These are phyloP conservation scores for Thielaviopsis euricoi DNA, from an alignment of 2,329 filamentous ascomycete genomes.

Conservation along the genomic window DNA sequence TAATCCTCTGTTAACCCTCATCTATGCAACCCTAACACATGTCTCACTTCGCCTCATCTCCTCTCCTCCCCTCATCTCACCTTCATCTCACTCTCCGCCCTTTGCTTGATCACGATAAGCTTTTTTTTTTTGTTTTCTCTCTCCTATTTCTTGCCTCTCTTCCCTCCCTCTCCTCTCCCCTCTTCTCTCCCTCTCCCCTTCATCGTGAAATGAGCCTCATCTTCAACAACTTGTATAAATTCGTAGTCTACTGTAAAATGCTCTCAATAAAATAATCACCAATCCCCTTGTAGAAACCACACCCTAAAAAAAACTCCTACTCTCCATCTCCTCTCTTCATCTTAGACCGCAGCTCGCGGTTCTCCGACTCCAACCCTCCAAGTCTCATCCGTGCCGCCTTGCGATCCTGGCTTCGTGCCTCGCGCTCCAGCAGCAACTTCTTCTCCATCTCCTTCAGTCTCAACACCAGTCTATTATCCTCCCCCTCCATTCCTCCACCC, in stretches of 20 bases:
- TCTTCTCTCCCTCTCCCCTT: not conserved
- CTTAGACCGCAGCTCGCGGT: constrained; percentile 49
- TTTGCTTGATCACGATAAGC: not conserved
- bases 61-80: not conserved
- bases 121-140: not conserved
- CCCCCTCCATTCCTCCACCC: constrained; percentile 14
- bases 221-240: too few relatives aligned
- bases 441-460: constrained; percentile 75
- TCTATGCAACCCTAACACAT: not conserved
- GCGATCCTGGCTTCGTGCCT: constrained; percentile 70
- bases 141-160: not conserved
- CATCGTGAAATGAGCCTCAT: not conserved
- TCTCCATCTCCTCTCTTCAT: constrained; percentile 26
- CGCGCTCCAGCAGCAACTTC: constrained; percentile 76
- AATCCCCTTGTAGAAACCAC: not conserved
- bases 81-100: not conserved
- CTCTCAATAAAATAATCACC: not conserved
- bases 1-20: not conserved
- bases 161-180: not conserved
- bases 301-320: not conserved
- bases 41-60: not conserved
- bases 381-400: constrained; percentile 66
- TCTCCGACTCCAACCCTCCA: constrained; percentile 58
- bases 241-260: not conserved
- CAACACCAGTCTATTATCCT: constrained; percentile 68